Percentiles rank a stretch among this genome's conserved stretches.
Conservation (phyloP, 1,284 basidiomycete species). For the Cutaneotrichosporon sp. region DNA sequence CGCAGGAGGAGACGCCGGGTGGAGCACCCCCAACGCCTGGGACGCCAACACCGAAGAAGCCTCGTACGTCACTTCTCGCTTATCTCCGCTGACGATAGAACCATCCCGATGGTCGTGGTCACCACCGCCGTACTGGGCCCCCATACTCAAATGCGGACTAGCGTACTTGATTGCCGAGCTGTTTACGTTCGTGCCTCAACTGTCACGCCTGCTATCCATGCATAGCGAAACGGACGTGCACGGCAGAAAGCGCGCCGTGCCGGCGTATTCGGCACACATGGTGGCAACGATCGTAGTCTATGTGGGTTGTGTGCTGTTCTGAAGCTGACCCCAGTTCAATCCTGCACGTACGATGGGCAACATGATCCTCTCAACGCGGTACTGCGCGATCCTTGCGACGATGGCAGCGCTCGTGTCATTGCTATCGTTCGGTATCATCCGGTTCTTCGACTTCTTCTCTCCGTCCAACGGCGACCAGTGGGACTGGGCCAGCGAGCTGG, state of each 20-base stretch:
- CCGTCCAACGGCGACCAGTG: conserved; percentile 42
- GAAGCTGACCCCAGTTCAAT: conserved; percentile 59
- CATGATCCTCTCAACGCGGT: conserved; percentile 67
- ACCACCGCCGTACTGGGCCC: conserved; percentile 27
- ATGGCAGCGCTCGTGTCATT: conserved; percentile 79
- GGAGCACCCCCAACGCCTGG: not conserved
- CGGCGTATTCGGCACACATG: conserved; percentile 80
- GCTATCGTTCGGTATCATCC: conserved; percentile 75
- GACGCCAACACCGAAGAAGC: not conserved
- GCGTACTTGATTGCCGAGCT: conserved; percentile 88
- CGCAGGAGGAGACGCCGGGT: not conserved
- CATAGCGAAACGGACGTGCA: conserved; percentile 58
- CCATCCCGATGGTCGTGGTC: conserved; percentile 23
- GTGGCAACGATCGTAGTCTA: conserved; percentile 77
- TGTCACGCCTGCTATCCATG: conserved; percentile 49
- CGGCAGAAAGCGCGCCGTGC: conserved; percentile 54
- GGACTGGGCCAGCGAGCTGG: conserved; percentile 49
- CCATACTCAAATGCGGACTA: conserved; percentile 82
- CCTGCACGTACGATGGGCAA: conserved; percentile 75
- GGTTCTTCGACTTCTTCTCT: conserved; percentile 65
- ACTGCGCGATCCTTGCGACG: conserved; percentile 59
- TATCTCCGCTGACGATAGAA: not conserved
- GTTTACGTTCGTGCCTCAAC: conserved; percentile 79
- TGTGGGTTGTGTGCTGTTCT: conserved; percentile 30
- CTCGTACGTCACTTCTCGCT: not conserved